Evolutionary conservation across 2,329 filamentous ascomycete genomes (phyloP), one percentile per base, ranked within the genome.

Genomic region (Ascochyta fabae): DNA sequence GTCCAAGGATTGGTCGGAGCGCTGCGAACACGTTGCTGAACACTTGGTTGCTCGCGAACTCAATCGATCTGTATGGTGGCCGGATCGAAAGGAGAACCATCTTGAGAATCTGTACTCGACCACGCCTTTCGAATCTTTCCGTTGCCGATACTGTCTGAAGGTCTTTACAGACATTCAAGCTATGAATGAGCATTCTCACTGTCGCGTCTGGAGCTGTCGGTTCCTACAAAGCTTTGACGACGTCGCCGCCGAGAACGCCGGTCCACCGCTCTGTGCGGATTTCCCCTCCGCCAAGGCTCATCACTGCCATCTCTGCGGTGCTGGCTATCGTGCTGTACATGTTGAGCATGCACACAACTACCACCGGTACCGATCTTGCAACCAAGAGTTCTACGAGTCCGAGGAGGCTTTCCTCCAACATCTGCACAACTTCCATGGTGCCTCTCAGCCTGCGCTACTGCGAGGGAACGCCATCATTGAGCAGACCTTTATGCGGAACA

Each of bases 161-260:
- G 60, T 73, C 4, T 73, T 74, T 23, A 69, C 63, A 2, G 68
- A 72, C 34, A 58, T 58, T 35, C 61, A 68, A 23, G 59, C 68
- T 4, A 71, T 71, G 66, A 69, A 71, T 38, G 66, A 71, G 26
- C 71, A 74, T 45, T 63, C 66, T 2, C 69, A 73, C 34, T 74
- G 71, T 48, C 68, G 68, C 39, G 69, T 74, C 22, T 74, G 70
- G 70, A 72, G 68, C 26, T 74, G 71, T 53, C 70, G 71, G 10
- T 74, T 74, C 41, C 48, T 74, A 9, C 64, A 61, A 35, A 72
- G 65, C 16, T 74, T 72, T 44, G 69, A 72, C 39, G 71, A 74
- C 35, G 60, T 75, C 31, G 68, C 70, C 24, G 68, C 71, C 6
- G 68, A 72, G 39, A 73, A 69, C 45, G 63, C 62, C 23, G 69